Evolutionary conservation across 495 filamentous ascomycete species (phyloP).

Genomic region (Podospora australis): DNA sequence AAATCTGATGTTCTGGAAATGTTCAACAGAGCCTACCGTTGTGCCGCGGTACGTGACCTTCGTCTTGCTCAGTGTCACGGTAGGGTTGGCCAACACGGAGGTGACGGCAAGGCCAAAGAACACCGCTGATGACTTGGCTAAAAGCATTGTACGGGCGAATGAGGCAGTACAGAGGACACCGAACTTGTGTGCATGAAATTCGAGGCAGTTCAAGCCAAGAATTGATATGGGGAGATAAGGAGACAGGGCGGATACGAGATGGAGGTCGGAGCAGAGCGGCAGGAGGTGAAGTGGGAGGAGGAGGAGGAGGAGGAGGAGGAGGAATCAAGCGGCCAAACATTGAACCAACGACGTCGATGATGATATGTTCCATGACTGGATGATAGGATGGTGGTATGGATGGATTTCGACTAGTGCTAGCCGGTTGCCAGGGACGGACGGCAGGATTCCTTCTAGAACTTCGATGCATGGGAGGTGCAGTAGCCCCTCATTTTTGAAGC

Average conservation of each 20-base stretch:
- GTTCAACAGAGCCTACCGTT: slow-evolving; percentile 20
- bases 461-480: not conserved
- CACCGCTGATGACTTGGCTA: not conserved
- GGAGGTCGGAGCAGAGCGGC: not conserved
- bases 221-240: not conserved
- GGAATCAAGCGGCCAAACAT: no score
- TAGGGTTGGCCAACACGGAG: not conserved
- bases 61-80: not conserved
- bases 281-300: not conserved
- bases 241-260: not conserved
- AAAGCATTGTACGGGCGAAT: not conserved
- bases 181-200: not conserved
- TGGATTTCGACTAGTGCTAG: not conserved
- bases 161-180: no score
- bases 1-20: slow-evolving; percentile 39
- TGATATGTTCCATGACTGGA: no score
- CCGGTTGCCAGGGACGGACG: not conserved
- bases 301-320: not conserved
- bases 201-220: not conserved
- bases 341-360: no score
- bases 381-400: not conserved
- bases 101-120: not conserved
- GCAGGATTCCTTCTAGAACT: not conserved
- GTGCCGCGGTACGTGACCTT: slow-evolving; percentile 14
- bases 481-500: not conserved